Conservation (phyloP, 2,329 filamentous ascomycete genomes). For the Penicillium sp. region DNA sequence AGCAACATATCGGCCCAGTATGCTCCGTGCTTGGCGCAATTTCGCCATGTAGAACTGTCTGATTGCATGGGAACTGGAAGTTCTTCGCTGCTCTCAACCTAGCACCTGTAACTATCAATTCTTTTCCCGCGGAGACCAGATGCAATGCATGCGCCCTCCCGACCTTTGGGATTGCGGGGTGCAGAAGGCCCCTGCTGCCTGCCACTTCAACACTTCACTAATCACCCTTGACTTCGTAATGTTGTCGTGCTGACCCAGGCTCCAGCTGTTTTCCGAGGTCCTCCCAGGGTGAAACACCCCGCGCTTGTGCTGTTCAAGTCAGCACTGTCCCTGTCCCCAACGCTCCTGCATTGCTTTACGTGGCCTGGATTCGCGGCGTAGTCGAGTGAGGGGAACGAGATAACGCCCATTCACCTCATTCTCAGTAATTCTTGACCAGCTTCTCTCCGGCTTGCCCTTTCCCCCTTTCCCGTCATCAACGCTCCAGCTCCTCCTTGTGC, state of each 20-base stretch:
- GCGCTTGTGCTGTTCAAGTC: conserved; percentile 4
- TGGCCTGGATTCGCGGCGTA: not conserved
- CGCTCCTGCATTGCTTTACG: conserved; percentile 3
- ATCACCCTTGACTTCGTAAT: not conserved
- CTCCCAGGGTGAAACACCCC: conserved; percentile 1
- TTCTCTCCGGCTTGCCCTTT: not conserved
- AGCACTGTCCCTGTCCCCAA: conserved; percentile 10
- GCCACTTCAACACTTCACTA: conserved; percentile 16
- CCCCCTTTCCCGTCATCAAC: conserved; percentile 1
- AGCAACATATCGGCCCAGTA: conserved; percentile 4
- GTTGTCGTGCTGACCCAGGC: not conserved
- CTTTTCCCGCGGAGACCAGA: conserved; percentile 3
- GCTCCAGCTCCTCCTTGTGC: conserved; percentile 3
- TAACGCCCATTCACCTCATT: not conserved
- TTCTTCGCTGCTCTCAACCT: not conserved
- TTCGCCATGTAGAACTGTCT: not conserved
- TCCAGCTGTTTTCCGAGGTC: not conserved
- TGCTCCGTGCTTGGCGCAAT: not conserved
- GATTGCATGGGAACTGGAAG: not conserved
- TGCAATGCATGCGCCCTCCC: conserved; percentile 6
- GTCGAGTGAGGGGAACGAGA: not conserved
- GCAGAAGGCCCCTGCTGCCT: conserved; percentile 15
- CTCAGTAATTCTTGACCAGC: not conserved
- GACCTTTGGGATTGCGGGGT: conserved; percentile 23
- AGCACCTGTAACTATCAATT: not conserved